Base-by-base conservation (phyloP, 2,329 filamentous ascomycete species). In the Xylogone sp. region DNA sequence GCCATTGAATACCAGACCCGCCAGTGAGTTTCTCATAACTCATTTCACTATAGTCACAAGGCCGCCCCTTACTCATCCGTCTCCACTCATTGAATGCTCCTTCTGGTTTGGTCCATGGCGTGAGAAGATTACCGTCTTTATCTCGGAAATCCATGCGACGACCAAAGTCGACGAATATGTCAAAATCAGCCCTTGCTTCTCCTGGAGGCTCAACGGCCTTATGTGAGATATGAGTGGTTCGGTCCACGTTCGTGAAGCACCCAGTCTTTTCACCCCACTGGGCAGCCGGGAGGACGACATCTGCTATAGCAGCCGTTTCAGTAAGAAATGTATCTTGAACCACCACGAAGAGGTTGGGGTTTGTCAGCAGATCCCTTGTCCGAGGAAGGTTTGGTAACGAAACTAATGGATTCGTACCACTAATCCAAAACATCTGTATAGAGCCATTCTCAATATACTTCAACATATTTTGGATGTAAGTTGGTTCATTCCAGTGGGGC, bases 251-350 rank as follows among this genome's bases (percentile, higher is more conserved):
- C 13, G 69, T 70, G 53, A 70, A 70, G 51, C 63, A 67, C 0
- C 68, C 68, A 4, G 68, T 70, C 52, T 70, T 71, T 53, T 71
- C 68, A 3, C 61, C 67, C 66, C 66, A 70, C 46, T 68, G 65
- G 1, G 68, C 67, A 0, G 66, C 68, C 1, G 69, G 67, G 1
- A 71, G 60, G 1, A 70, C 65, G 1, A 71, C 66, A 50, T 70
- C 68, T 5, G 69, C 66, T 42, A 70, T 59, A 2, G 61, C 62
- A 1, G 67, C 62, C 2, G 68, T 70, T 50, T 71, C 69, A 2
- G 65, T 71, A 42, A 65, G 54, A 56, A 66, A 70, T 27, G 70
- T 68, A 53, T 70, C 68, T 54, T 71, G 67, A 31, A 53, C 59
- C 3, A 71, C 62, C 1, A 69, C 55, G 44, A 71, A 69, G 8